Evolutionary conservation across 148 eudicot genomes (phyloP), one percentile per base, ranked within the genome.

Genomic region (Rhododendron simsii): DNA sequence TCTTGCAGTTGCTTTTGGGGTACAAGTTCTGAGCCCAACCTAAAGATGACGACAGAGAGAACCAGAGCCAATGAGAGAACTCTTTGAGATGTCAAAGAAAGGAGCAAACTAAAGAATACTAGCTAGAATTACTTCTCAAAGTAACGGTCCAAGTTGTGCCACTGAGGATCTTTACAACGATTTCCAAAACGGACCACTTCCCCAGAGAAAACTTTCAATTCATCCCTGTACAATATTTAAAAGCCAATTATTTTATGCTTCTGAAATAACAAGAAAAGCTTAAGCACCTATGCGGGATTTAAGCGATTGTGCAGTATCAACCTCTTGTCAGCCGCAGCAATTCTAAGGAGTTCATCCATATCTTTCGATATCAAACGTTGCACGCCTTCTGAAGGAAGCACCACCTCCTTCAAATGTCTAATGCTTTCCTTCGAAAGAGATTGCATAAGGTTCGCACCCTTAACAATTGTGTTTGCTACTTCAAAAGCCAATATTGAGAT

Each of bases 291-390:
- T 45, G 21, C 23, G 47, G 33, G 20, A 63, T n/a, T 39, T 41
- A 65, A 73, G 28, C 15, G 33, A 39, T 69, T 41, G 45, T 80
- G 45, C n/a, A 51, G 79, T 79, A 88, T 80, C 57, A 65, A 95
- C 99, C 99, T 95, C 92, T 96, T 96, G 91, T 96, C 99, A 89
- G 93, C 90, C 71, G 99, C 99, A 88, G 99, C 98, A 90, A 93
- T 93, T 90, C 93, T 92, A 69, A 92, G 93, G 57, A 95, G 97
- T 84, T 96, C 98, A 77, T 92, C 94, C 87, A 89, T 81, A 89
- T 96, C 96, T 91, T 91, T 92, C 45, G 98, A 96, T 90, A 92
- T 89, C 86, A 96, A 90, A 61, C 86, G 91, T 80, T 94, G 96
- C 81, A 96, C 97, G 44, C 99, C 99, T 90, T 96, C 98, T 39